Evolutionary conservation across 305 asterid species (phyloP), one percentile per base, ranked within the genome.

Genomic region (Solanum chacoense): DNA sequence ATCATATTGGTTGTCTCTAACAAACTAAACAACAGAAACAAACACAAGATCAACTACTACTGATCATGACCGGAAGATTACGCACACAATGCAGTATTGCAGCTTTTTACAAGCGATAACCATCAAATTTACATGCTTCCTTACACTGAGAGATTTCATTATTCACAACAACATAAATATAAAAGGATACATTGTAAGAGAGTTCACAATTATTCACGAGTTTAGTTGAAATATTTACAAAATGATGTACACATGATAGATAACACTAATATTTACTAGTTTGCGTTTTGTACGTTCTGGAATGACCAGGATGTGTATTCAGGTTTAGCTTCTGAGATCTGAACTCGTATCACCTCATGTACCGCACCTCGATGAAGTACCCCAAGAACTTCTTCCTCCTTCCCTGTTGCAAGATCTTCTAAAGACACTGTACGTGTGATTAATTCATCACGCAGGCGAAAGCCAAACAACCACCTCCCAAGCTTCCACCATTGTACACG

Each of bases 401-500:
- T 87, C 9, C 87, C 88, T 1, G 89, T 88, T 22, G 93, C 94
- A 34, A 97, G 88, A 45, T 92, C 95, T 26, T 89, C 93, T 89
- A 97, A 89, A 4, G 95, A 63, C 87, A 94, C 77, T 1, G 55
- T 92, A 29, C 95, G 93, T 9, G 96, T 92, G 85, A 90, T 93
- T 80, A 90, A 90, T 76, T 95, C 98, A 42, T 96, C 98, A 26
- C 94, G 87, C 29, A 94, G 87, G 50, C 98, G 96, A 37, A 93
- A 95, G 59, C 99, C 98, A 81, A 91, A 90, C 79, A 92, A 92
- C 98, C 98, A 95, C 85, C 98, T 91, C 22, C 98, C 98, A 1
- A 96, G 95, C 92, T 96, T 96, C 99, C 98, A 96, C 98, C 98
- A 95, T 67, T 92, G 95, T 87, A 97, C 95, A 28, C 96, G 89